Evolutionary conservation across 2,329 filamentous ascomycete genomes (phyloP).

Genomic region (Penicillium sp.): DNA sequence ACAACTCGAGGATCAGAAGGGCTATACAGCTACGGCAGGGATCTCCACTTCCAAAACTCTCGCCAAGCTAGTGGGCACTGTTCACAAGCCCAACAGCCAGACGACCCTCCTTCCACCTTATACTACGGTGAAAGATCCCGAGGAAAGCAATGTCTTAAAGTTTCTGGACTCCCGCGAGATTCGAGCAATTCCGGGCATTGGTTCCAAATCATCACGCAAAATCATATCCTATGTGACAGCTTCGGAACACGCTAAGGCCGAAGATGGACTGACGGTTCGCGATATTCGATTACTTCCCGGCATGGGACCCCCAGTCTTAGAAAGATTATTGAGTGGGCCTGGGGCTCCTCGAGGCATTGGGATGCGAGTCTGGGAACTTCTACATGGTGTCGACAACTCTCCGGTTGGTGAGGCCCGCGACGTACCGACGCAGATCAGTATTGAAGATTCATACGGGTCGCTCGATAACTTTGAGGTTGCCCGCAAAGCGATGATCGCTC

Average conservation of each 20-base stretch:
- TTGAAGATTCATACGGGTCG: conserved; percentile 86
- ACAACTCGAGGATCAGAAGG: conserved; percentile 73
- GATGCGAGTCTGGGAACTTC: conserved; percentile 72
- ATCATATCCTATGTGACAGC: conserved; percentile 47
- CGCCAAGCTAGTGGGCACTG: conserved; percentile 80
- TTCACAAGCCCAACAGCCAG: conserved; percentile 86
- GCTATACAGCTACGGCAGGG: conserved; percentile 86
- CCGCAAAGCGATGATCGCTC: conserved; percentile 67
- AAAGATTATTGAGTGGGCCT: conserved; percentile 70
- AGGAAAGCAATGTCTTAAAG: conserved; percentile 57
- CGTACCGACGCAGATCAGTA: conserved; percentile 85
- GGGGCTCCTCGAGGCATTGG: conserved; percentile 76
- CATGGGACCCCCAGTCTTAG: conserved; percentile 69
- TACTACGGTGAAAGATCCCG: conserved; percentile 32
- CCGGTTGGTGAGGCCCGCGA: conserved; percentile 74
- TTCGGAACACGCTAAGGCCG: conserved; percentile 29
- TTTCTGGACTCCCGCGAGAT: conserved; percentile 81
- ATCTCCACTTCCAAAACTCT: conserved; percentile 86
- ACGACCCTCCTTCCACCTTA: conserved; percentile 78
- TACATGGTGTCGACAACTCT: conserved; percentile 79
- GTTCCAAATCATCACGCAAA: conserved; percentile 74
- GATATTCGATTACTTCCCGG: conserved; percentile 67
- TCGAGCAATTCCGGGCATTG: conserved; percentile 83
- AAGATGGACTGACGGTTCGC: conserved; percentile 66
- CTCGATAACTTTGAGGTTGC: conserved; percentile 70